Evolutionary conservation across 352 stramenopile genomes (phyloP), one percentile per base, ranked within the genome.

Genomic region (Pythium diclinum): DNA sequence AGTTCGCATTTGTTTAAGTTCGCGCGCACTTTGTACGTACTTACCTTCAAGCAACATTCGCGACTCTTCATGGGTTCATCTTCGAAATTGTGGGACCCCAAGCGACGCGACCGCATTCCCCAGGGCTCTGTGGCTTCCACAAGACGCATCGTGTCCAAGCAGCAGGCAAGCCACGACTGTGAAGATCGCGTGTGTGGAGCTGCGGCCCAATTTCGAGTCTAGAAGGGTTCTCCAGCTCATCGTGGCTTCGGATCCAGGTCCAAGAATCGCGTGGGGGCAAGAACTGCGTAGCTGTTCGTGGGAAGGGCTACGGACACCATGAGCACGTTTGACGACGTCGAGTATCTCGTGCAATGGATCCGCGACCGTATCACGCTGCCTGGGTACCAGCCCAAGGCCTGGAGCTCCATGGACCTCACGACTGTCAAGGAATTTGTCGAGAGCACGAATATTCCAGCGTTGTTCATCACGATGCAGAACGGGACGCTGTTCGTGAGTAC

Each of bases 401-500:
- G 85, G 87, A 78, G 79, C 62, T 87, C 85, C 10, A 76, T 81
- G 53, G 83, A 96, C 56, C 73, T 92, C 38, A 83, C 84, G 36
- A 91, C 81, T 1, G 79, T 90, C 59, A 94, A 94, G 62, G 84
- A 94, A 53, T 94, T 96, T 63, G 76, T 88, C 25, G 85, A 94
- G 55, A 83, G 73, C 54, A 69, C 77, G 23, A 80, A 79, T 25
- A 71, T 93, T 6, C 84, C 85, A 0, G 82, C 85, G 36, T 66
- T 96, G 0, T 94, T 94, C 64, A 60, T 92, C 28, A 77, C 71
- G 28, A 32, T 90, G 5, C 61, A 79, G 40, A 77, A 84, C 44
- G 76, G 78, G 21, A 40, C 69, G 21, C 70, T 92, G 10, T 62
- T 38, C 7, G 82, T 96, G 28, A 72, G 64, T 49, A 95, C 83